Conservation (phyloP, 140 eudicot genomes). For the Anethum foeniculum region DNA sequence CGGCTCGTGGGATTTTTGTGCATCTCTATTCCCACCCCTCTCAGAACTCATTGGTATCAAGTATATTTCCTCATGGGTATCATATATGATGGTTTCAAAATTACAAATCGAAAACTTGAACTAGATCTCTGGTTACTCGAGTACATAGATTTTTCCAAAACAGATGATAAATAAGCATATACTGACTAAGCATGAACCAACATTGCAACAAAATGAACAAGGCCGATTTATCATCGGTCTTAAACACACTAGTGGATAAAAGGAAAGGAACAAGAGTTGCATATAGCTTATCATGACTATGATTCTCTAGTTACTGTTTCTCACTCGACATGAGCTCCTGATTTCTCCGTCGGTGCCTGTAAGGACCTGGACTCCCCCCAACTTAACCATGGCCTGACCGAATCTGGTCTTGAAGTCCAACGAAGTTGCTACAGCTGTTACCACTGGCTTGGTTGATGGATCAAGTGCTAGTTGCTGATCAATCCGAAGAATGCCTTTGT, state of each 20-base stretch:
- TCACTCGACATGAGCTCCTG: conserved; percentile 40
- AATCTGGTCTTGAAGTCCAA: conserved; percentile 37
- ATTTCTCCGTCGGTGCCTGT: conserved; percentile 50
- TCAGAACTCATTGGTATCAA: no score
- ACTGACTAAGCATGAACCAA: neutral
- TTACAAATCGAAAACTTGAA: no score
- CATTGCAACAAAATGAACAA: neutral
- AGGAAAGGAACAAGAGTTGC: neutral
- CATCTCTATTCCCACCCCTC: no score
- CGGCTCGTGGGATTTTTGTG: no score
- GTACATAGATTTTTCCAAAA: no score
- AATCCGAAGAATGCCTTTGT: conserved; percentile 50
- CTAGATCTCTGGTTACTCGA: no score
- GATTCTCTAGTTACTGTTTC: conserved; percentile 14
- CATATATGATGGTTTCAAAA: no score
- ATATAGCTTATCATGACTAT: neutral
- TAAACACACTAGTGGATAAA: neutral
- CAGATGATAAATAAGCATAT: no score
- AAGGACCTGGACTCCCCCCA: conserved; percentile 46
- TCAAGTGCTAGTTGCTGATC: conserved; percentile 54
- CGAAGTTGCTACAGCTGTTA: conserved; percentile 25
- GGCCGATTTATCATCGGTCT: neutral
- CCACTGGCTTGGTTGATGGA: conserved; percentile 28
- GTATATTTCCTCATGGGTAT: no score
- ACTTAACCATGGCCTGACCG: conserved; percentile 61